These are phyloP conservation scores for Taiwanofungus camphoratus DNA, from an alignment of 1,284 basidiomycete species.

Conservation along the genomic window DNA sequence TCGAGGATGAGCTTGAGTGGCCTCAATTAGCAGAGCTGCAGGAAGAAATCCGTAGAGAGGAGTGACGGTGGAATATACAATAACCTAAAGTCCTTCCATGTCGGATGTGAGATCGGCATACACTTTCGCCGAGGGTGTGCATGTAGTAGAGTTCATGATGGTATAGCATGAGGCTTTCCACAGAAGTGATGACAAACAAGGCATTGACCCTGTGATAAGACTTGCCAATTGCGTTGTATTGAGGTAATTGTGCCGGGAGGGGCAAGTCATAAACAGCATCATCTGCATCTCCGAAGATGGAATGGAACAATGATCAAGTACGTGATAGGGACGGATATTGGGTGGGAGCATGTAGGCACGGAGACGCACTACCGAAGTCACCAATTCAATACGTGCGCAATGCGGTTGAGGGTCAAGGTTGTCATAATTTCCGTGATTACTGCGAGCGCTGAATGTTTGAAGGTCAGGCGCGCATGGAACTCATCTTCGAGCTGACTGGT, in stretches of 20 bases:
- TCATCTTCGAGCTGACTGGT: constrained; percentile 46
- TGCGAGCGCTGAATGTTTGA: constrained; percentile 48
- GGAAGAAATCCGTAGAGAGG: constrained; percentile 43
- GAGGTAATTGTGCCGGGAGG: constrained; percentile 12
- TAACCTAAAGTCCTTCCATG: not conserved
- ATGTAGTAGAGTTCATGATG: constrained; percentile 21
- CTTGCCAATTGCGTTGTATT: constrained; percentile 14
- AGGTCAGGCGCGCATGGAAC: constrained; percentile 52
- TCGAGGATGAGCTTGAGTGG: constrained; percentile 88
- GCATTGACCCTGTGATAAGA: constrained; percentile 12
- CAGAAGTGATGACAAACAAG: constrained; percentile 12
- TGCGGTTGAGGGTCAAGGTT: constrained; percentile 61
- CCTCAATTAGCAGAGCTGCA: constrained; percentile 54
- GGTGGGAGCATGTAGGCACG: constrained; percentile 8
- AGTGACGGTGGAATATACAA: constrained; percentile 1
- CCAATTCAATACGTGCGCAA: constrained; percentile 55
- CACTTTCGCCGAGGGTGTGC: constrained; percentile 13
- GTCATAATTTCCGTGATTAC: constrained; percentile 70
- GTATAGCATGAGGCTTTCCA: constrained; percentile 10
- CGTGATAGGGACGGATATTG: constrained; percentile 18
- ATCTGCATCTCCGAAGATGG: constrained; percentile 12
- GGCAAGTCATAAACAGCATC: constrained; percentile 7
- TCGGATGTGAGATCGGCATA: constrained; percentile 21
- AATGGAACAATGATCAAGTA: constrained; percentile 17
- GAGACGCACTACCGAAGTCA: constrained; percentile 11